Evolutionary conservation across 2,329 filamentous ascomycete genomes (phyloP), one percentile per base, ranked within the genome.

Genomic region (Cordyceps fumosorosea): DNA sequence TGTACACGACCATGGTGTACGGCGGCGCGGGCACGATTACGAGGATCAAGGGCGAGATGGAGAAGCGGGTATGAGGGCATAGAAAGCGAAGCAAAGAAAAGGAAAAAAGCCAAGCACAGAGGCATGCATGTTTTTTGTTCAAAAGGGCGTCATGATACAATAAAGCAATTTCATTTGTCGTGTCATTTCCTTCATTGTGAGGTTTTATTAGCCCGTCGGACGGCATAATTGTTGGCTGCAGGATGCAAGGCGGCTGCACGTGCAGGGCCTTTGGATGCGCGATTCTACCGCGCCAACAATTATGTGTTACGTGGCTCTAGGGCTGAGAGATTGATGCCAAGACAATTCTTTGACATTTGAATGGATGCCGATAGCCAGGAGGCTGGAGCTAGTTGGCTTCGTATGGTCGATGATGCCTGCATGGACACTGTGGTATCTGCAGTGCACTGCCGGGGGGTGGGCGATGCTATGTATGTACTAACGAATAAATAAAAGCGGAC

Each of bases 1-100:
- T 96, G 58, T 98, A 98, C 74, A 99, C 95, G 0, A 89, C 78
- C 0, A 74, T 88, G 70, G 81, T 85, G 1, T 89, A 89, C 65
- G 84, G 84, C 14, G 86, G 86, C 14, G 78, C 83, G 1, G 86
- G 86, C 20, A 88, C 85, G 2, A 75, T 88, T 20, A 87, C 86
- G 51, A 78, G 84, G 68, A 85, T 89, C 66, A 89, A 89, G 75
- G 75, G 76, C 53, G 84, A 89, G 78, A 83, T 89, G 78, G 79
- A 76, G 68, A 73, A 78, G 62, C 70, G 72, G 65, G 66, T 78
- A 67, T 70, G 70, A 67, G 45, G 14, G 22, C 2, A 58, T 18
- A n/a, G n/a, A 34, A 53, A 22, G 20, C 5, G 29, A 29, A 29
- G 5, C 5, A 29, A 29, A 6, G 29, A 7, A 29, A 29, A n/a